Base-by-base conservation (phyloP, 345 rosid species). In the Salix arbutifolia region DNA sequence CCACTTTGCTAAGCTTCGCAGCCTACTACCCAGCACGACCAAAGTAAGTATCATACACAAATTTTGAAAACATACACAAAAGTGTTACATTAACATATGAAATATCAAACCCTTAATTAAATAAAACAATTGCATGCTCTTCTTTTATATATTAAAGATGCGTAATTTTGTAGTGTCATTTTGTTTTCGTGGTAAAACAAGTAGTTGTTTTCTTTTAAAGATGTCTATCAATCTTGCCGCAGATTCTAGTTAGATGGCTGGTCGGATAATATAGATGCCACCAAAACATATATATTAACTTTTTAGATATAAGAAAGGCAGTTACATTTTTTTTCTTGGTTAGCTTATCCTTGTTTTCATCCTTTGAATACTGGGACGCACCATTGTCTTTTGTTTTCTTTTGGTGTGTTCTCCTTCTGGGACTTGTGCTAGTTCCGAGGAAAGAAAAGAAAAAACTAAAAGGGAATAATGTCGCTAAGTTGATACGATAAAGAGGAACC, bases 1-100 rank as follows among this genome's bases (percentile, higher is more conserved):
- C 80, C 99, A 96, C 80, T 90, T 96, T 21, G 94, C 98, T 58
- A 96, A 93, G 83, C 94, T 96, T 53, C 91, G 99, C 77, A 92
- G 97, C 88, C 78, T 96, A 79, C 86, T 96, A 40, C 99, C 99
- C 14, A 96, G 90, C 88, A 93, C 98, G 79, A 92, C 97, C 78
- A 96, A 96, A 88, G 99, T 96, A 92, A 93, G 97, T 79, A 61
- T 12, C 37, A 1, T 6, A 23, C 25, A n/a, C 64, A 23, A 58
- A 58, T 58, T 58, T 58, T 58, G 28, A 58, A 58, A 58, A 58
- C 64, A 26, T n/a, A 23, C 64, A 9, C 6, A 23, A 3, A 46
- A 58, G 25, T 23, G 28, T 58, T n/a, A 58, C 26, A 3, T n/a
- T 58, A 11, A n/a, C 28, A 3, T 10, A 66, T 66, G 46, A 37